Evolutionary conservation across 2,329 filamentous ascomycete genomes (phyloP).

Genomic region (Cladosporium cucumerinum): DNA sequence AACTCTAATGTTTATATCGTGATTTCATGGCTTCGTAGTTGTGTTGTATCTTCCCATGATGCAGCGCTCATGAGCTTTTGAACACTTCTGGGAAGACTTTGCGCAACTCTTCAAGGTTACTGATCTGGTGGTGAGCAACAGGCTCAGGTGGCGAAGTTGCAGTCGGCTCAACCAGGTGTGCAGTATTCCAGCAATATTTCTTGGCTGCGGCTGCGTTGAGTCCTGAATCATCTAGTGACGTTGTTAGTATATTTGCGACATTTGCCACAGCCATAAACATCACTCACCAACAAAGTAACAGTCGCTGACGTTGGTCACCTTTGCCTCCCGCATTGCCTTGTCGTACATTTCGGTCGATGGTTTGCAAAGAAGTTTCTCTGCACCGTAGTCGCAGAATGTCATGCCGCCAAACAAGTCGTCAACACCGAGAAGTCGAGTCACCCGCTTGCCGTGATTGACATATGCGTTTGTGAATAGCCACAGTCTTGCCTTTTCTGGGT

Average conservation of each 20-base stretch:
- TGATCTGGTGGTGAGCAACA: slow-evolving; percentile 65
- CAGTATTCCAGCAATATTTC: slow-evolving; percentile 79
- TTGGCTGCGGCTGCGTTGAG: slow-evolving; percentile 76
- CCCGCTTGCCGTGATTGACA: slow-evolving; percentile 77
- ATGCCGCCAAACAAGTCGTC: slow-evolving; percentile 92
- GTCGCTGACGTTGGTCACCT: slow-evolving; percentile 61
- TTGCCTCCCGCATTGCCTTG: slow-evolving; percentile 85
- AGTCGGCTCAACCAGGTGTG: slow-evolving; percentile 78
- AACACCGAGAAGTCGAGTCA: slow-evolving; percentile 74
- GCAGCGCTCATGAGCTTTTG: slow-evolving; percentile 45
- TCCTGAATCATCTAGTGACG: slow-evolving; percentile 71
- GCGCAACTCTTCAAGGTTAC: slow-evolving; percentile 71
- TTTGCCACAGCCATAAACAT: no score
- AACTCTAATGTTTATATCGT: neutral
- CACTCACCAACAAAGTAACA: slow-evolving; percentile 90
- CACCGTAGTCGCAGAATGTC: slow-evolving; percentile 87
- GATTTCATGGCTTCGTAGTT: slow-evolving; percentile 1
- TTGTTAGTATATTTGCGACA: neutral
- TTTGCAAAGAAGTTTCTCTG: slow-evolving; percentile 77
- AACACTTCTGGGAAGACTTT: slow-evolving; percentile 80
- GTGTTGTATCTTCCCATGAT: neutral
- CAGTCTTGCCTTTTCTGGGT: slow-evolving; percentile 75
- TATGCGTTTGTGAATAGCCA: slow-evolving; percentile 99
- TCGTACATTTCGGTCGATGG: slow-evolving; percentile 77
- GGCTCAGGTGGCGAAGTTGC: slow-evolving; percentile 63